Base-by-base conservation (phyloP, 2,329 filamentous ascomycete genomes). In the Cladosporium sp. region DNA sequence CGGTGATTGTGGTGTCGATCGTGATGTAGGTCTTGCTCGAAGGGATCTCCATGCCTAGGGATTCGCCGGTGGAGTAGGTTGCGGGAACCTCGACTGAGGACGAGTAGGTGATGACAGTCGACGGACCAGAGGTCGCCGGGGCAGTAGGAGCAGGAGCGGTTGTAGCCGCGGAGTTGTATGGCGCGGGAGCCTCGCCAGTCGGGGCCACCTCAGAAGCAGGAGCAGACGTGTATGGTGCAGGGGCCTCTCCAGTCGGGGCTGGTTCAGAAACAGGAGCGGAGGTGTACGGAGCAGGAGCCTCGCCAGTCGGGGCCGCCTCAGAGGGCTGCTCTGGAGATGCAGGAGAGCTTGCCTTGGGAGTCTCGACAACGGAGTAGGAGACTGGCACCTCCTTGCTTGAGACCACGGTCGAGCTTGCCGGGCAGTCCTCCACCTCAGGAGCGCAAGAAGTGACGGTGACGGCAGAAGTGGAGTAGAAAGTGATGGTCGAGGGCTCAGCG, bases 81-180 rank as follows among this genome's bases (percentile, higher is more conserved):
- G 62, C 66, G 6, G 69, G 69, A 32, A 70, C 63, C 16, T 61
- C 66, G 44, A 70, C 55, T 42, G 58, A 59, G 31, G 65, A 63
- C 8, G 69, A 67, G 62, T 70, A 71, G 13, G 68, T 71, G 58
- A 76, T 71, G 22, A 70, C 73, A 1, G 74, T 77, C 49, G 54
- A 59, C 9, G 64, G 65, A 22, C 49, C 46, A 35, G 60, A 44
- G 35, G 56, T 53, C 11, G 63, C 58, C n/a, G 58, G 43, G 13
- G 50, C 52, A 33, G 53, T 53, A n/a, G 54, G 58, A 16, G 11
- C 18, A 19, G 44, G 46, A 38, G 14, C 42, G 7, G 46, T 49
- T 13, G 46, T 16, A 34, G 31, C 38, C 22, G 50, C 38, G 48
- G 28, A 53, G 43, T 35, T 52, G 40, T 50, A 43, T 14, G 48